phyloP scores from a whole-genome alignment of 257 asterid genomes.

The Gentiana macrophylla region DNA sequence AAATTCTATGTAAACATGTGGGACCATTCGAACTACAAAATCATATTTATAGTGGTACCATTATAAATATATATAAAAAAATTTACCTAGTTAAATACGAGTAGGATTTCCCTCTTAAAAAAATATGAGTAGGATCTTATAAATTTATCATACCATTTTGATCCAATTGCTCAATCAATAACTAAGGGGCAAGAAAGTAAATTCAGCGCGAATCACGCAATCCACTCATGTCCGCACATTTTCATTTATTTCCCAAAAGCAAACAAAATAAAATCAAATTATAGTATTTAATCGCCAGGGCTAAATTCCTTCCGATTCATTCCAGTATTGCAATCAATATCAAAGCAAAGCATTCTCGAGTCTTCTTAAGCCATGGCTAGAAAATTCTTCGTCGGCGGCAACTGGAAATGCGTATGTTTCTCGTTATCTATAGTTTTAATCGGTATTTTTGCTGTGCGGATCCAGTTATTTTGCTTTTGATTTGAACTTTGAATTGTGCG shows the following conservation, averaged over 20 bases:
- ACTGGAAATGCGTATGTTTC: constrained; percentile 93
- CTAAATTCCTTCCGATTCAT: background rate
- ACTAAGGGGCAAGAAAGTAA: background rate
- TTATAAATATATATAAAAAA: no score
- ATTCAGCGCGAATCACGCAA: background rate
- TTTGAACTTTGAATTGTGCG: background rate
- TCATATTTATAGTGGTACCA: no score
- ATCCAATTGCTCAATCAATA: background rate
- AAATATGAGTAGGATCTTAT: background rate
- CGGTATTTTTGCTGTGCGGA: background rate
- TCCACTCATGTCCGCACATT: constrained; percentile 10
- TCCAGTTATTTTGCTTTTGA: background rate
- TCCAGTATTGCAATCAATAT: constrained; percentile 4
- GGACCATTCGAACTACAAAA: background rate
- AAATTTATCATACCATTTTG: background rate
- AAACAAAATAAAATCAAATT: background rate
- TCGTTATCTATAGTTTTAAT: constrained; percentile 7
- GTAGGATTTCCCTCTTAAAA: background rate
- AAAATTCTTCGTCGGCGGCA: constrained; percentile 93
- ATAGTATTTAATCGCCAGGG: background rate
- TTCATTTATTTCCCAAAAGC: background rate
- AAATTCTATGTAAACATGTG: no score
- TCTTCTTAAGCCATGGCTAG: constrained; percentile 54
- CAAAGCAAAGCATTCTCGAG: constrained; percentile 16
- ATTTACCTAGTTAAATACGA: no score